Evolutionary conservation across 2,329 filamentous ascomycete genomes (phyloP).

Genomic region (Colletotrichum sp.): DNA sequence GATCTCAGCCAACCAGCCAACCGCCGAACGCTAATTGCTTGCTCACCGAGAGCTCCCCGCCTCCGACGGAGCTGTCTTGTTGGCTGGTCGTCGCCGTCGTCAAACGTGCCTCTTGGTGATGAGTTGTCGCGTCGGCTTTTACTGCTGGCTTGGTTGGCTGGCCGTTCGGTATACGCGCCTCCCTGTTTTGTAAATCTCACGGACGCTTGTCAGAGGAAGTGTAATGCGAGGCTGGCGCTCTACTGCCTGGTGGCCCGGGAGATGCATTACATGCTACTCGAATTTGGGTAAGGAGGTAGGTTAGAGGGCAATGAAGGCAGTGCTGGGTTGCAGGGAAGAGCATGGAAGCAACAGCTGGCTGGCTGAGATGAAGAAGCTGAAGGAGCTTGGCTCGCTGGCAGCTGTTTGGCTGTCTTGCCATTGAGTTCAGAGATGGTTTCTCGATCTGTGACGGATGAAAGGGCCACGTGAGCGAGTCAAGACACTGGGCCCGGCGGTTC

Average conservation of each 20-base stretch:
- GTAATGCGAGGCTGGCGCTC: slow-evolving; percentile 7
- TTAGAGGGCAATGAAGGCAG: not conserved
- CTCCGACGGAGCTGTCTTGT: slow-evolving; percentile 5
- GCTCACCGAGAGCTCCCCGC: slow-evolving; percentile 16
- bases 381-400: not conserved
- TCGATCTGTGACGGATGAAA: not conserved
- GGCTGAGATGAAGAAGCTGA: not conserved
- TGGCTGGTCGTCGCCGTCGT: not conserved
- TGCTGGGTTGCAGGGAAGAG: not conserved
- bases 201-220: slow-evolving; percentile 3
- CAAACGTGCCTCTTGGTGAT: not conserved
- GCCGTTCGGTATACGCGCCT: not conserved
- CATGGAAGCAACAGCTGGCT: not conserved
- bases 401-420: not conserved
- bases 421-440: not conserved
- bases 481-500: not conserved
- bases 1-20: slow-evolving; percentile 2
- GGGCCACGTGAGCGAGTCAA: slow-evolving; percentile 19
- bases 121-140: not conserved
- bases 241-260: not conserved
- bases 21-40: not conserved
- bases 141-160: not conserved
- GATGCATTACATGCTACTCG: not conserved
- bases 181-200: not conserved
- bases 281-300: not conserved